Base-by-base conservation (phyloP, 139 green algal species). In the Closterium sp. region DNA sequence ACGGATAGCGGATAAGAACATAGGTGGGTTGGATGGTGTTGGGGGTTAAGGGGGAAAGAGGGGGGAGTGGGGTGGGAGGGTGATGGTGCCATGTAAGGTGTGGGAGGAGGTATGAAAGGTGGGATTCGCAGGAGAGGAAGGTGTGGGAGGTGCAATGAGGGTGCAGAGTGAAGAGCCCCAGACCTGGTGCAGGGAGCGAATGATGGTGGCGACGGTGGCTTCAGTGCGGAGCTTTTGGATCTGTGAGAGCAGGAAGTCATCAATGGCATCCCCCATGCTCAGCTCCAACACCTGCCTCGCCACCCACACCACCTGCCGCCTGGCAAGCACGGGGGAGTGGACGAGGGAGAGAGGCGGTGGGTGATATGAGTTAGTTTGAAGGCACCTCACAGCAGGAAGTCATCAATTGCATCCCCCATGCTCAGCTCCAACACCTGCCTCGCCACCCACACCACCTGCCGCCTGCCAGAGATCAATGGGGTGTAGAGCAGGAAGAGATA, bases 271-370 rank as follows among this genome's bases (percentile, higher is more conserved):
- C 24, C 91, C 91, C 91, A 93, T 86, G 9, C 29, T 32, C 32
- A 93, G 86, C 91, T 93, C 91, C 24, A 93, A n/a, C 9, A 93
- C 30, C 30, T 93, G 91, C 13, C 91, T 22, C 22, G 91, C 91
- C 22, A 93, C 92, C 91, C 91, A 93, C 38, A 93, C 30, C 42
- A 93, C 91, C 91, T 93, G 91, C 21, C 86, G 86, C 90, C 90
- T 92, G 86, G n/a, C n/a, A n/a, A n/a, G n/a, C n/a, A n/a, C n/a
- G n/a, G n/a, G n/a, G n/a, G n/a, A n/a, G n/a, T n/a, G n/a, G n/a
- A n/a, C n/a, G n/a, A n/a, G n/a, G n/a, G n/a, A n/a, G n/a, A n/a
- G n/a, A n/a, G n/a, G n/a, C n/a, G n/a, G n/a, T n/a, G n/a, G n/a
- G n/a, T n/a, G n/a, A n/a, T n/a, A n/a, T n/a, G n/a, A n/a, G n/a